phyloP scores from a whole-genome alignment of 352 stramenopile genomes.

The Phytophthora pini region DNA sequence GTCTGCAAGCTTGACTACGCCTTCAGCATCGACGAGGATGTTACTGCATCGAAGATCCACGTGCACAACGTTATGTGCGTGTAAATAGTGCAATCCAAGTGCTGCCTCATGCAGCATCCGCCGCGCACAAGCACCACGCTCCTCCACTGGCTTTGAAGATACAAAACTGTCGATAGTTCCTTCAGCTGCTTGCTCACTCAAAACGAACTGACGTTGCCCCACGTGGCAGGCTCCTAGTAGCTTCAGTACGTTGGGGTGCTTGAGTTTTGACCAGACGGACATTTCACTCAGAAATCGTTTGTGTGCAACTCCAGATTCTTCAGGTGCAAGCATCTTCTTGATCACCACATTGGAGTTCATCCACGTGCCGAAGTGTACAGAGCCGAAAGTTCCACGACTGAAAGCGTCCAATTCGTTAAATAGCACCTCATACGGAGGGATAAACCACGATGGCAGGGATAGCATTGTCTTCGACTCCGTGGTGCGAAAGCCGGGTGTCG shows the following conservation, averaged over 20 bases:
- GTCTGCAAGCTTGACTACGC: constrained; percentile 31
- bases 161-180: constrained; percentile 33
- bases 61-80: constrained; percentile 37
- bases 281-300: constrained; percentile 27
- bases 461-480: constrained; percentile 12
- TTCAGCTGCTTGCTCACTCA: constrained; percentile 29
- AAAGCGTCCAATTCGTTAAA: constrained; percentile 31
- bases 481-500: constrained; percentile 4
- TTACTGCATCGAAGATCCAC: constrained; percentile 35
- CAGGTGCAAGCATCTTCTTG: constrained; percentile 30
- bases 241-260: constrained; percentile 37
- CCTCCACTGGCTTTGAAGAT: constrained; percentile 3
- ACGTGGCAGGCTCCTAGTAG: constrained; percentile 40
- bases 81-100: constrained; percentile 40
- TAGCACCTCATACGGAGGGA: constrained; percentile 41
- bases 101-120: constrained; percentile 30
- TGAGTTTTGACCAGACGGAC: constrained; percentile 33
- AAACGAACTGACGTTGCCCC: constrained; percentile 21
- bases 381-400: constrained; percentile 29
- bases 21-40: constrained; percentile 36
- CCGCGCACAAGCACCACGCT: constrained; percentile 19
- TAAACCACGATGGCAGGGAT: constrained; percentile 30
- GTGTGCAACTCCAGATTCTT: constrained; percentile 4
- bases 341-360: constrained; percentile 31
- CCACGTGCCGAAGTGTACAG: constrained; percentile 41